Base-by-base conservation (phyloP, 1,284 basidiomycete species). In the Papiliotrema nemorosa region DNA sequence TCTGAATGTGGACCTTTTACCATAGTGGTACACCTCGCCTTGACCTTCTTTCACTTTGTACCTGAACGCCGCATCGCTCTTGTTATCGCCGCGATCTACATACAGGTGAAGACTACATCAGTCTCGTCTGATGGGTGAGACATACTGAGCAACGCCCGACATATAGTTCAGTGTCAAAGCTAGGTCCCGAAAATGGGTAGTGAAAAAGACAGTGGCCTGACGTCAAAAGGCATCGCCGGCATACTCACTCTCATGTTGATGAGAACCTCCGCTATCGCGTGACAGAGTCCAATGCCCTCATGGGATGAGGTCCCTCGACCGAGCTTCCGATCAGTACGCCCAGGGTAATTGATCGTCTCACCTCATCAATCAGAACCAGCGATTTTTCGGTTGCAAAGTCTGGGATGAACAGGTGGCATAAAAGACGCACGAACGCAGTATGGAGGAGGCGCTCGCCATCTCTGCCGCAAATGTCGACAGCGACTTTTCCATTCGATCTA, bases 401-500 rank as follows among this genome's bases (percentile, higher is more conserved):
- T 89, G 56, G n/a, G 9, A 7, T 43, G 3, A 34, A 18, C 20
- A 12, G 5, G 31, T 54, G 13, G 58, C 9, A 22, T 16, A 6
- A 12, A 42, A 55, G 36, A 3, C 2, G 21, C 16, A 47, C 70
- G 25, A 29, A 83, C 88, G 85, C 29, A 93, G 73, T 48, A 94
- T 90, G 87, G 92, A 90, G 3, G 88, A 85, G 26, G 84, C 85
- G 1, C 87, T 84, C 0, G 85, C 83, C 88, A 97, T 96, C 71
- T 97, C 91, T 52, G 83, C 85, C 0, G 90, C 89, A 73, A 97
- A 97, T 0, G 92, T 96, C 58, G 91, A 94, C 14, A 96, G 72
- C 49, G 81, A 87, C 65, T 84, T 86, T 69, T 93, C 89, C 62
- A 92, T 81, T 59, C 62, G 64, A 54, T 77, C 72, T 72, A 29